Conservation (phyloP, 2,329 filamentous ascomycete species). For the Helotiales sp. region DNA sequence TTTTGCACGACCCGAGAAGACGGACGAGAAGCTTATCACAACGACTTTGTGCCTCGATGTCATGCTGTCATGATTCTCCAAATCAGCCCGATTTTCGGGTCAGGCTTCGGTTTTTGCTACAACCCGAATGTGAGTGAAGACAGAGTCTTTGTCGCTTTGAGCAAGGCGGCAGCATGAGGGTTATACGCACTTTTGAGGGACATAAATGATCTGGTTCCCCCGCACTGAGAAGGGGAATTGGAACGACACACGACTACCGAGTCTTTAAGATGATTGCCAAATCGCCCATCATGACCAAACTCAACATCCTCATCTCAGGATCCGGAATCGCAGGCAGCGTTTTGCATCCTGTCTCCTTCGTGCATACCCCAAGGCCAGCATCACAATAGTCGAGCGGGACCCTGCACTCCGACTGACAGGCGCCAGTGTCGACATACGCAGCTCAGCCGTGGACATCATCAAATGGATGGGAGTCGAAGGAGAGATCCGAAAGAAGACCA, state of each 20-base stretch:
- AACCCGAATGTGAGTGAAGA: not conserved
- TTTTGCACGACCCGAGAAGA: not conserved
- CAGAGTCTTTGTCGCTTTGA: not conserved
- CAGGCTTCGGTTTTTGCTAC: not conserved
- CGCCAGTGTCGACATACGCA: constrained; percentile 59
- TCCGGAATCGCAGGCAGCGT: constrained; percentile 47
- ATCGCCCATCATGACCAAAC: not conserved
- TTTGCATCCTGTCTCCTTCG: constrained; percentile 54
- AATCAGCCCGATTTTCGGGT: not conserved
- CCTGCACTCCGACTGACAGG: constrained; percentile 52
- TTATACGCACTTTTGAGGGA: not conserved
- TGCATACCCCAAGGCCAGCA: constrained; percentile 44
- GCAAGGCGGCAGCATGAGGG: not conserved
- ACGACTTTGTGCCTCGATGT: not conserved
- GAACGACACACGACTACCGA: not conserved
- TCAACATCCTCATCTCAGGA: constrained; percentile 45
- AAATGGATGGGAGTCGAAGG: constrained; percentile 57
- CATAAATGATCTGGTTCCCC: not conserved
- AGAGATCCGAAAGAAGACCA: constrained; percentile 47
- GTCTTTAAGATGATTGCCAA: not conserved
- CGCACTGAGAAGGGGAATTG: not conserved
- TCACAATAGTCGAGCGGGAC: constrained; percentile 50
- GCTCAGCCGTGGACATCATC: constrained; percentile 55
- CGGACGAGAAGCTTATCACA: not conserved
- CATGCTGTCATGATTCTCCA: not conserved